phyloP scores from a whole-genome alignment of 2,329 filamentous ascomycete genomes.

The Teratosphaeria epicoccoides region DNA sequence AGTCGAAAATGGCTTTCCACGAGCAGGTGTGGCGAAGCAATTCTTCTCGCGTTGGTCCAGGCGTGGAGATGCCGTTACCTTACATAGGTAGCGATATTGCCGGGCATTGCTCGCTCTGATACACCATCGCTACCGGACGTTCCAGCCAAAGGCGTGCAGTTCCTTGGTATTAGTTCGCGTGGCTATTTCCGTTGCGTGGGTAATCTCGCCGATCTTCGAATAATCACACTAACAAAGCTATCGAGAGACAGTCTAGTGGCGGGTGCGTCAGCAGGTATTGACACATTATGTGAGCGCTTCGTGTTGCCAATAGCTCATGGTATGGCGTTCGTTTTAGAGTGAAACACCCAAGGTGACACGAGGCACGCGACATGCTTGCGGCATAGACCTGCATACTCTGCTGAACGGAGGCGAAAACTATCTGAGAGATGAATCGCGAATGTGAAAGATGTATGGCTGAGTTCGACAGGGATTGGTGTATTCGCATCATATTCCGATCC shows the following conservation, averaged over 20 bases:
- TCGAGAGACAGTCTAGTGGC: background rate
- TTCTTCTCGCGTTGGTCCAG: no score
- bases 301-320: no score
- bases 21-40: background rate
- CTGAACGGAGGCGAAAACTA: background rate
- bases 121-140: background rate
- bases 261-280: no score
- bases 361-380: background rate
- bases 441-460: background rate
- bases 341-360: background rate
- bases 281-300: no score
- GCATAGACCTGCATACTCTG: background rate
- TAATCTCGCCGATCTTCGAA: background rate
- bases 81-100: background rate
- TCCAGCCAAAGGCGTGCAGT: background rate
- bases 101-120: background rate
- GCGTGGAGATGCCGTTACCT: no score
- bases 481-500: background rate
- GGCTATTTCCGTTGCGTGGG: background rate
- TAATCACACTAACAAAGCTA: background rate
- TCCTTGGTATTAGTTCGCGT: background rate
- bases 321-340: background rate
- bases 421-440: background rate
- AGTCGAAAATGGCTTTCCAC: background rate
- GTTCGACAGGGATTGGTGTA: background rate